Conservation (phyloP, 768 basidiomycete genomes). For the Crassisporium funariophilum region DNA sequence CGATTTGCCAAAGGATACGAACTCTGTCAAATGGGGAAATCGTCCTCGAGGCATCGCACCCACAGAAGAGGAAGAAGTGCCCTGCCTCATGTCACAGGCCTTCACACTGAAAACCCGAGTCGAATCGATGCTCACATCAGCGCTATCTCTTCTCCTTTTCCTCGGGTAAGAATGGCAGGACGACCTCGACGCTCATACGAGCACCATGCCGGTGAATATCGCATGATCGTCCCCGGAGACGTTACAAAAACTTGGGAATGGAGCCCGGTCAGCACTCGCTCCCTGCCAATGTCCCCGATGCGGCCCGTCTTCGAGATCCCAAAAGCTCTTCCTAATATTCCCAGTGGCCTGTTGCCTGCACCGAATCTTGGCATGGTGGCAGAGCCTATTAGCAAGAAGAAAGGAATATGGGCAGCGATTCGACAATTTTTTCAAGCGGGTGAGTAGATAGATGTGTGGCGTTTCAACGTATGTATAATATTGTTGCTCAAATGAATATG, state of each 20-base stretch:
- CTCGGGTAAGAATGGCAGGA: neutral
- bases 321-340: neutral
- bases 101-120: neutral
- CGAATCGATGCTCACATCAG: neutral
- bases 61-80: neutral
- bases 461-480: neutral
- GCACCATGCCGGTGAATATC: constrained; percentile 34
- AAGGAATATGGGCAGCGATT: constrained; percentile 18
- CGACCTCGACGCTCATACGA: constrained; percentile 8
- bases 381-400: neutral
- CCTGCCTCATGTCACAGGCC: neutral
- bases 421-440: constrained; percentile 13
- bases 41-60: neutral
- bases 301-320: constrained; percentile 25
- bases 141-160: neutral
- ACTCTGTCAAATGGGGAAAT: neutral
- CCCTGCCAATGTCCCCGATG: constrained; percentile 22
- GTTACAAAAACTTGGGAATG: constrained; percentile 27
- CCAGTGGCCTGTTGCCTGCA: constrained; percentile 5
- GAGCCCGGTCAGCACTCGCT: constrained; percentile 19
- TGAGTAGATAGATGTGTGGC: constrained; percentile 2
- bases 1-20: neutral
- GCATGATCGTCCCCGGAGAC: constrained; percentile 22
- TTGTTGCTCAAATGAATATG: constrained; percentile 3
- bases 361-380: constrained; percentile 10